Evolutionary conservation across 495 filamentous ascomycete genomes (phyloP), one percentile per base, ranked within the genome.

Genomic region (Amorphotheca resinae): DNA sequence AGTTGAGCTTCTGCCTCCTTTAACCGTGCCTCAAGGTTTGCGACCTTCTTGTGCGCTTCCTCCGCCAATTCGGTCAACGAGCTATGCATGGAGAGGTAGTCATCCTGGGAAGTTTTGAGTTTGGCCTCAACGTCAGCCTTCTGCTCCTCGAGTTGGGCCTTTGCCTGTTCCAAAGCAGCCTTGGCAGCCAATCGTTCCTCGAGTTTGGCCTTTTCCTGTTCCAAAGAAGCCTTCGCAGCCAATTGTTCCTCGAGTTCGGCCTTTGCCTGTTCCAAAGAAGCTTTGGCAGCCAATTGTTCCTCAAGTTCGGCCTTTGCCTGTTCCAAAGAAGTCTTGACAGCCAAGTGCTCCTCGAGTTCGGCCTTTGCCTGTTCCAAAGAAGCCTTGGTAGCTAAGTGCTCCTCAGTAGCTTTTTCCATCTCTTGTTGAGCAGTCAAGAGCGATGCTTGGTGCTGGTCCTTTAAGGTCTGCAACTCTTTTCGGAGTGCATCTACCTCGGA

Each of bases 51-150:
- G 38, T 51, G 63, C 43, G 67, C 59, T 41, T 67, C 68, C 54
- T 72, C 69, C 48, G 70, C 66, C 4, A 67, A 33, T 26, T 52
- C 41, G 2, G 62, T 65, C 46, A 72, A 59, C 41, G 69, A 70
- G 7, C 68, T 69, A 46, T 74, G 70, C 59, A 68, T 65, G 15
- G 65, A 69, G 49, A 70, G 66, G 55, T 71, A 74, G 50, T 76
- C 72, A 18, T 67, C 60, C 55, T 66, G 57, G 16, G 65, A 60
- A 16, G 63, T 69, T 44, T 70, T 59, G 45, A 55, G 51, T 30
- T 54, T 49, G 18, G 38, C 38, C 11, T 58, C 54, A 4, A 65
- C 34, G 42, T 70, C 62, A 3, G 56, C 55, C 30, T 59, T 56
- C 17, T 60, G 52, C 30, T 59, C 52, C 18, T 50, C 43, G 0